phyloP scores from a whole-genome alignment of 371 early-diverging fungal species.

The Mucor piriformis region DNA sequence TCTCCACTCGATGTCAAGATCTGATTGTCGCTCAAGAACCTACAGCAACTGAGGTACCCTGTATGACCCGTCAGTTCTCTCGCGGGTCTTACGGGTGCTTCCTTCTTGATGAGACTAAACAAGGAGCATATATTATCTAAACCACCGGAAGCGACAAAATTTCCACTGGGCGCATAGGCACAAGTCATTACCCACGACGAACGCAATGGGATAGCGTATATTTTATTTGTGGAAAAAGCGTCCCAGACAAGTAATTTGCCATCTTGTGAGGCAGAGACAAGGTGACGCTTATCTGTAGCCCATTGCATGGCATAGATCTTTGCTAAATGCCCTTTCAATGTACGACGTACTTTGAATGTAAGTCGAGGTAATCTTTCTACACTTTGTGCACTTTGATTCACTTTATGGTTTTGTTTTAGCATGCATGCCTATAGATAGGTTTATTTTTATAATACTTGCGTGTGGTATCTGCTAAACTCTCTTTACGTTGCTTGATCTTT shows the following conservation, averaged over 20 bases:
- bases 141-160: conserved; percentile 97
- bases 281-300: conserved; percentile 90
- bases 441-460: conserved; percentile 63
- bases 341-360: conserved; percentile 92
- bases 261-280: conserved; percentile 97
- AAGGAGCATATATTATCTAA: conserved; percentile 97
- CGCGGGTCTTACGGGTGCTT: conserved; percentile 91
- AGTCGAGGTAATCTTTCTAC: conserved; percentile 90
- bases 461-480: conserved; percentile 92
- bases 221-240: conserved; percentile 95
- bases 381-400: conserved; percentile 56
- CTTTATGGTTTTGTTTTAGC: conserved; percentile 18
- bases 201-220: conserved; percentile 96
- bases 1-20: conserved; percentile 95
- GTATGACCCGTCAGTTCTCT: conserved; percentile 93
- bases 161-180: conserved; percentile 95
- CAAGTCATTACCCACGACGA: conserved; percentile 99
- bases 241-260: conserved; percentile 99
- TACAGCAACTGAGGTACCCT: conserved; percentile 96
- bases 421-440: no score
- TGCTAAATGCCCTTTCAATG: conserved; percentile 94
- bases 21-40: conserved; percentile 93
- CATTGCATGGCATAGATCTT: conserved; percentile 99
- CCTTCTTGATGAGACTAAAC: conserved; percentile 90
- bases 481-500: conserved; percentile 90